Base-by-base conservation (phyloP, 306 rosid species). In the Cucurbita argyrosperma region DNA sequence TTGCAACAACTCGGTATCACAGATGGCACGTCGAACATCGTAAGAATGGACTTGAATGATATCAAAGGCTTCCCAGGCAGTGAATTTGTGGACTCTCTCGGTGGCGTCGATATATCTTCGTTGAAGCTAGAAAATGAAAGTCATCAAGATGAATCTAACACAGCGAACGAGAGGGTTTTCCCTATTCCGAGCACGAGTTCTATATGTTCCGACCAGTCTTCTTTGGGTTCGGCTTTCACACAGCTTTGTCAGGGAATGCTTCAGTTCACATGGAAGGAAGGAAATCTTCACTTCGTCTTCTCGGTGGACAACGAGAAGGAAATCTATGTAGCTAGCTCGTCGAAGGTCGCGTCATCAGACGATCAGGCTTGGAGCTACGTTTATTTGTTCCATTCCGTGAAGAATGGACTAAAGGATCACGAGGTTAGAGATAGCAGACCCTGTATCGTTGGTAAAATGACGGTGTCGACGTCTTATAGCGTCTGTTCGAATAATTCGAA, bases 201-300 rank as follows among this genome's bases (percentile, higher is more conserved):
- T 77, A 61, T 72, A 53, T 67, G 78, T 81, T 87, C 87, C 7
- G 90, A 88, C 77, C 81, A 76, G 78, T 81, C 91, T 75, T 83
- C 76, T 56, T 83, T 79, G 1, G 73, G 82, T 58, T 77, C 90
- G 5, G 71, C 90, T 67, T 76, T 88, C 15, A 74, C 95, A 8
- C 18, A 77, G 43, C 52, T 81, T 60, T 83, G 85, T 72, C 97
- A 83, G 76, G 97, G 96, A 76, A 95, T 95, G 99, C 92, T 95
- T 61, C 97, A 95, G 74, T 95, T 92, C 65, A 84, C 87, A 0
- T 95, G 97, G 99, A 90, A 81, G 82, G 85, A 77, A 35, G 97
- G 97, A 68, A 66, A 77, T 80, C 99, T 96, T 80, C 91, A 70
- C 72, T 91, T 91, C 82, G 84, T 89, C 51, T 90, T 91, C 83